Evolutionary conservation across 306 rosid genomes (phyloP), one percentile per base, ranked within the genome.

Genomic region (Cyamopsis tetragonoloba): DNA sequence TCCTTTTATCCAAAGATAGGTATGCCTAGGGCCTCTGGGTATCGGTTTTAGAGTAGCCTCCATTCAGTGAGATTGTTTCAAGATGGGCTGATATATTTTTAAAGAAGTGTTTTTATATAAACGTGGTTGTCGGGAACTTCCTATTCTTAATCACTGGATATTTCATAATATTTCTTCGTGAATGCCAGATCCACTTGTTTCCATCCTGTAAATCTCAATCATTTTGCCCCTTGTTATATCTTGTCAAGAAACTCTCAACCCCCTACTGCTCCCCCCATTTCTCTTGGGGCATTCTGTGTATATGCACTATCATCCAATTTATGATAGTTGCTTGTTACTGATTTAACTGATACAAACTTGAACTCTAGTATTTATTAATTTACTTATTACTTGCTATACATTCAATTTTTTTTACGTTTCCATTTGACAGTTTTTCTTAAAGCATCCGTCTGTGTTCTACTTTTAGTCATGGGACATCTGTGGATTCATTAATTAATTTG

Each of bases 331-430:
- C 47, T 47, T 34, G 70, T 12, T 46, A 24, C 37, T 14, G 35
- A 38, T 39, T 37, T 63, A 4, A 31, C 14, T 42, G 54, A 42
- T 24, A 14, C 27, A 7, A 7, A 46, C 49, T 48, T 47, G n/a
- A 71, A 57, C 22, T 28, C 14, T 23, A 41, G 14, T 6, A 7
- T 17, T 63, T 31, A 26, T 27, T 13, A 7, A 5, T n/a, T n/a
- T n/a, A n/a, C n/a, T n/a, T 61, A 32, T 30, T 44, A 30, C 34
- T 7, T 66, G 26, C 51, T 74, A 35, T 49, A 17, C 43, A 64
- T 28, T 42, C 53, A 55, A 7, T 27, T 23, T 24, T 66, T 10
- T 6, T 1, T 37, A 15, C 15, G 13, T 72, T 42, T 39, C 30
- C 14, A n/a, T 48, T 4, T 38, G 37, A 30, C 13, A n/a, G 6